These are phyloP conservation scores for Myriosclerotinia duriaeana DNA, from an alignment of 2,329 filamentous ascomycete genomes.

Conservation along the genomic window DNA sequence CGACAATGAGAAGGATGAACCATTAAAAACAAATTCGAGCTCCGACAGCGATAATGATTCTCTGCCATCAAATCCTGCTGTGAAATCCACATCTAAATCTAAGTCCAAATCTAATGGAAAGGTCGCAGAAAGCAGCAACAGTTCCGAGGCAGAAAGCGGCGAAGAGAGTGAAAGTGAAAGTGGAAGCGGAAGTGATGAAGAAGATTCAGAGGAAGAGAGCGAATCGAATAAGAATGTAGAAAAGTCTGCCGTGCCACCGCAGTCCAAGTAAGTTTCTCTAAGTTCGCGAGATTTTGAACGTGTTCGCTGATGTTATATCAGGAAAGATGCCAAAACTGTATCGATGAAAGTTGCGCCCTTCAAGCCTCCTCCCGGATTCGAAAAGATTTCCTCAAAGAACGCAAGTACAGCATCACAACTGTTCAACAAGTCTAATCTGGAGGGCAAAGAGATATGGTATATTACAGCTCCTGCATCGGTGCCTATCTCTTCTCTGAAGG, in stretches of 20 bases:
- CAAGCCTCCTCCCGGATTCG: conserved; percentile 38
- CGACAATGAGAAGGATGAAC: conserved; percentile 34
- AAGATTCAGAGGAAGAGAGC: conserved; percentile 39
- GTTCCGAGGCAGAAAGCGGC: conserved; percentile 36
- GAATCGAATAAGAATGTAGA: conserved; percentile 21
- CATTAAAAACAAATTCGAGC: conserved; percentile 26
- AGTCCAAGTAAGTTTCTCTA: conserved; percentile 25
- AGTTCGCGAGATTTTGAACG: not conserved
- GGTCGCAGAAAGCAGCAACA: conserved; percentile 27
- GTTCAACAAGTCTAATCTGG: conserved; percentile 57
- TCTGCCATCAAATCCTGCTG: conserved; percentile 27
- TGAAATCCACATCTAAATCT: conserved; percentile 8
- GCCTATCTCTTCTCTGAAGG: conserved; percentile 65
- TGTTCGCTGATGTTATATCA: conserved; percentile 12
- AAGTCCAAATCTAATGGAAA: conserved; percentile 34
- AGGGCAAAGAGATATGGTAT: conserved; percentile 78
- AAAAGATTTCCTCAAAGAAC: conserved; percentile 27
- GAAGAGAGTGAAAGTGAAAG: conserved; percentile 32
- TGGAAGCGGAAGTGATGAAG: conserved; percentile 39
- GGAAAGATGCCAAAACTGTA: conserved; percentile 24
- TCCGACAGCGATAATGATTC: conserved; percentile 34
- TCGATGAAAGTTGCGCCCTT: conserved; percentile 29
- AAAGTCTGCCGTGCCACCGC: not conserved
- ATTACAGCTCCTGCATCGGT: conserved; percentile 71
- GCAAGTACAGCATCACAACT: conserved; percentile 44